These are phyloP conservation scores for Scedosporium boydii DNA, from an alignment of 2,329 filamentous ascomycete species.

Conservation along the genomic window DNA sequence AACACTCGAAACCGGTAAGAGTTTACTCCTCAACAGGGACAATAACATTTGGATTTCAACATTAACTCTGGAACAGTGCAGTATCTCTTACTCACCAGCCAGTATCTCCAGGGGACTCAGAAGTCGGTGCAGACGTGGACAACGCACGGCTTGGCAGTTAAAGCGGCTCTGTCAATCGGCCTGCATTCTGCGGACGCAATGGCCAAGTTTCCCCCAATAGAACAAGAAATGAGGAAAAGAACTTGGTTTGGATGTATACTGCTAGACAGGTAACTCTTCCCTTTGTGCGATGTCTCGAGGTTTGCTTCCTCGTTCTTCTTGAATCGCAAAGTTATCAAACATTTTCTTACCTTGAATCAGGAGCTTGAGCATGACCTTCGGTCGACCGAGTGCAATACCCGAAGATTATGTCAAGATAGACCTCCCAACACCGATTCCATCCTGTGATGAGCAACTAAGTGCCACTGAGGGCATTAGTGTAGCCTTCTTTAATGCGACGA, in stretches of 20 bases:
- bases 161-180: constrained; percentile 36
- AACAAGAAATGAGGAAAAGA: constrained; percentile 33
- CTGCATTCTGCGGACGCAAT: constrained; percentile 31
- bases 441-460: constrained; percentile 3
- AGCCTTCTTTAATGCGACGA: constrained; percentile 22
- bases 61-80: constrained; percentile 24
- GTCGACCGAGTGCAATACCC: constrained; percentile 34
- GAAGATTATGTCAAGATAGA: constrained; percentile 30
- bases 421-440: constrained; percentile 17
- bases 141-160: constrained; percentile 38
- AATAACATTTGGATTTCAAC: not conserved
- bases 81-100: constrained; percentile 32
- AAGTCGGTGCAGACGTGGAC: constrained; percentile 41
- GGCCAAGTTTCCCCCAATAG: constrained; percentile 23
- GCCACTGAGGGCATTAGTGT: constrained; percentile 6
- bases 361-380: constrained; percentile 41
- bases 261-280: constrained; percentile 27
- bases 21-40: not conserved
- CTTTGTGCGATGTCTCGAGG: not conserved
- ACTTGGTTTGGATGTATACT: constrained; percentile 39
- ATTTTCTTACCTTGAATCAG: constrained; percentile 12
- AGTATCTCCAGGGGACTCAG: constrained; percentile 41
- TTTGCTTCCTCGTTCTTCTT: no score
- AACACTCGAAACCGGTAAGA: constrained; percentile 29
- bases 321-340: no score